Base-by-base conservation (phyloP, 768 basidiomycete genomes). In the Vishniacozyma victoriae region DNA sequence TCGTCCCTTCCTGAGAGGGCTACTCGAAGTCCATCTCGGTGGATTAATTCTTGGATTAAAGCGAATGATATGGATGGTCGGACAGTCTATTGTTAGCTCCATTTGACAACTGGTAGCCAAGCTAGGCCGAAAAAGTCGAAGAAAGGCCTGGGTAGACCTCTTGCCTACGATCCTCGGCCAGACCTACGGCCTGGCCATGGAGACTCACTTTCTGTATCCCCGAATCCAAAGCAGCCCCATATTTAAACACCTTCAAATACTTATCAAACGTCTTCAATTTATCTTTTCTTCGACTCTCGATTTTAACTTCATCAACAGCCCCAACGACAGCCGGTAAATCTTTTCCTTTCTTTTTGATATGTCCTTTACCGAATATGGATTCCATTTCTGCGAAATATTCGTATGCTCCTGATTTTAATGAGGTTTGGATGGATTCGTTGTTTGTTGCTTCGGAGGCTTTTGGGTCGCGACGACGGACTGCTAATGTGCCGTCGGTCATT, bases 401-500 rank as follows among this genome's bases (percentile, higher is more conserved):
- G 60, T 81, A 84, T 13, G 80, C 75, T 7, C 82, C 80, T 0
- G 79, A 69, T 15, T 76, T 76, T 4, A 83, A 69, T 4, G 76
- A 72, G 0, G 76, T 64, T 36, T 74, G 74, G 33, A 60, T 58
- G 13, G 59, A 52, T 24, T 53, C 45, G 2, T 69, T 59, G 3
- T 72, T 70, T 0, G 73, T 62, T 9, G 56, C 49, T 66, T 86
- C 82, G n/a, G 79, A 80, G 0, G 80, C 73, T 70, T 87, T 91
- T 15, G 78, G 79, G 58, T 88, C 85, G 50, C 92, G 80, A 57
- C 88, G 79, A 23, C 95, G 87, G 39, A 99, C 81, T n/a, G 92
- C 92, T n/a, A 99, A 78, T 1, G 93, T 96, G 2, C 93, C 93
- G 66, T 97, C 95, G 14, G 90, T 84, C 85, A 96, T 88, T n/a